phyloP scores from a whole-genome alignment of 208 protist genomes.

The Leishmania mexicana region DNA sequence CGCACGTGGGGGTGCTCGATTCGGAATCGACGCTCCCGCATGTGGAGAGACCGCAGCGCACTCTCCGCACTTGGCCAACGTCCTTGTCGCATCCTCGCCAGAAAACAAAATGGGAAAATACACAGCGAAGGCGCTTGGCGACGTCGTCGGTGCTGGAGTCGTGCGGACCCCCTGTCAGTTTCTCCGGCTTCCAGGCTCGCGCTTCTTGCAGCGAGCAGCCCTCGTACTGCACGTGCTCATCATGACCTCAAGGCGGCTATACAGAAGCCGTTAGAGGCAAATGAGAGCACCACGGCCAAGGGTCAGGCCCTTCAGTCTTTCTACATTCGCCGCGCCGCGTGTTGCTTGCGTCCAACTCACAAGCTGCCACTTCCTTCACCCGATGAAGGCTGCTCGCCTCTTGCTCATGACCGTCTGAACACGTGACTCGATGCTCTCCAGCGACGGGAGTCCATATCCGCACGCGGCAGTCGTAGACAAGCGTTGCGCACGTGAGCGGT shows the following conservation, averaged over 20 bases:
- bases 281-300: neutral
- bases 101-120: neutral
- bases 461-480: neutral
- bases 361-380: too few relatives aligned
- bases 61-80: neutral
- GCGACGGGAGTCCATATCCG: neutral
- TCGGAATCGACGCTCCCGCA: neutral
- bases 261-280: neutral
- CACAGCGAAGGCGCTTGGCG: neutral
- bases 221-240: neutral
- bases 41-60: neutral
- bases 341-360: too few relatives aligned
- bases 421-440: neutral
- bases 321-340: neutral
- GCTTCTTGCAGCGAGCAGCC: neutral
- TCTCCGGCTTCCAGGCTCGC: neutral
- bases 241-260: neutral
- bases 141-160: neutral
- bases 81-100: neutral
- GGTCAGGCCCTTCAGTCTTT: neutral
- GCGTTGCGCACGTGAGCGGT: neutral
- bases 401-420: neutral
- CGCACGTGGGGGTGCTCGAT: neutral
- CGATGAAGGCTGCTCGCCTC: neutral
- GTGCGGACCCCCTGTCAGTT: neutral